Percentiles rank a stretch among this genome's conserved stretches.
These are phyloP conservation scores for Candida ortonii DNA, from an alignment of 805 yeast genomes.

Conservation along the genomic window DNA sequence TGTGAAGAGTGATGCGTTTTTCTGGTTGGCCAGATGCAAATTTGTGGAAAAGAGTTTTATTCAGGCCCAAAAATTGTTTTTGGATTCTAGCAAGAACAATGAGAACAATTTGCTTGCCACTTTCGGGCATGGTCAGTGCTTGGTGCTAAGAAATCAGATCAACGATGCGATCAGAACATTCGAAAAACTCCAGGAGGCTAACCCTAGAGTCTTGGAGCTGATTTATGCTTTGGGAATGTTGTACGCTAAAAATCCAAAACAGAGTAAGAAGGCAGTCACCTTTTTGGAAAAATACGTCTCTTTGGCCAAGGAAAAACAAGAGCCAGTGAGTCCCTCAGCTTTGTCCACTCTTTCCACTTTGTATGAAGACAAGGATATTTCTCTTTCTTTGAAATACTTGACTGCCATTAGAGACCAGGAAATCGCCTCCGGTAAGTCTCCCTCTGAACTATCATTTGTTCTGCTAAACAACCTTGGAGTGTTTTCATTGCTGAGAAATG, in stretches of 20 bases:
- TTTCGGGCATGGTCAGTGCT: constrained; percentile 84
- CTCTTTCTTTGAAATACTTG: constrained; percentile 65
- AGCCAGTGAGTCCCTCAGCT: constrained; percentile 62
- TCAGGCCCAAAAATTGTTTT: constrained; percentile 70
- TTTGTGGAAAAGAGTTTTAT: constrained; percentile 59
- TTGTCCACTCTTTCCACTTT: constrained; percentile 65
- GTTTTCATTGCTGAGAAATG: constrained; percentile 58
- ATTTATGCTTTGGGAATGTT: constrained; percentile 73
- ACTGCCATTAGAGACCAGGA: constrained; percentile 46
- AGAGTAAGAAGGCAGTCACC: constrained; percentile 51
- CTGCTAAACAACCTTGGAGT: constrained; percentile 84
- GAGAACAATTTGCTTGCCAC: constrained; percentile 66
- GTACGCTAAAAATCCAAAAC: constrained; percentile 47
- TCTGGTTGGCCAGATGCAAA: constrained; percentile 84
- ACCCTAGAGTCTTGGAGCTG: constrained; percentile 71
- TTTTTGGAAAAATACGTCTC: constrained; percentile 69
- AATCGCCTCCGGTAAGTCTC: constrained; percentile 32
- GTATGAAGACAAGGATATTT: constrained; percentile 62
- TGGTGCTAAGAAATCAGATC: constrained; percentile 64
- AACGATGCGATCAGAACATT: constrained; percentile 86
- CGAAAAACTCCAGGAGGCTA: constrained; percentile 64
- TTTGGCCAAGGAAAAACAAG: constrained; percentile 54
- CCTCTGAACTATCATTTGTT: constrained; percentile 52
- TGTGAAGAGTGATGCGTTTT: constrained; percentile 59
- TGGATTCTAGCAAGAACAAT: constrained; percentile 64